Evolutionary conservation across 345 rosid genomes (phyloP).

Genomic region (Pugionium dolabratum): DNA sequence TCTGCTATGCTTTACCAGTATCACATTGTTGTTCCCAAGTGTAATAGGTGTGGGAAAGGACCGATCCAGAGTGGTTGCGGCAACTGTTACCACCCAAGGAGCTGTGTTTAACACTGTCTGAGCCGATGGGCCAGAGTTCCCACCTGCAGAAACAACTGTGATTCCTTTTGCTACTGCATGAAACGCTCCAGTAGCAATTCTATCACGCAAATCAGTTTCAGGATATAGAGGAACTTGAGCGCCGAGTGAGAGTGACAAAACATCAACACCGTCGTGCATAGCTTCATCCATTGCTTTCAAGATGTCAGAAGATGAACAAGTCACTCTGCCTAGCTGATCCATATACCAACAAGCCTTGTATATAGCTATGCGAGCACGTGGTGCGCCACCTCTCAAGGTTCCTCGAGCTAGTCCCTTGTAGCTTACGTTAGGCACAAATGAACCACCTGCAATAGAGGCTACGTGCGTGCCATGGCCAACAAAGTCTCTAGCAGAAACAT

Average conservation of each 20-base stretch:
- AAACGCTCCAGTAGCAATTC: constrained; percentile 47
- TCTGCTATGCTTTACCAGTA: constrained; percentile 34
- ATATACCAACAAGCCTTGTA: constrained; percentile 60
- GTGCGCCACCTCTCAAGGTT: constrained; percentile 47
- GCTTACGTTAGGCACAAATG: constrained; percentile 45
- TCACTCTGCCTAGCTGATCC: background rate
- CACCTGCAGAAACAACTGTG: constrained; percentile 40
- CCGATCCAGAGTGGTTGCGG: constrained; percentile 58
- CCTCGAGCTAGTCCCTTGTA: constrained; percentile 54
- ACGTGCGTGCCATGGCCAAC: constrained; percentile 59
- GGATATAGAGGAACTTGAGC: constrained; percentile 40
- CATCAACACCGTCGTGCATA: constrained; percentile 55
- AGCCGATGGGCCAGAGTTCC: constrained; percentile 37
- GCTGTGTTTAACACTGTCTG: constrained; percentile 46
- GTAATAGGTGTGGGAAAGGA: constrained; percentile 43
- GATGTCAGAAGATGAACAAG: constrained; percentile 44
- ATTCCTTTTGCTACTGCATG: constrained; percentile 52
- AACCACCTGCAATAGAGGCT: constrained; percentile 51
- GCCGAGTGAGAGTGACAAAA: constrained; percentile 51
- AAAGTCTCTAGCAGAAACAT: constrained; percentile 51
- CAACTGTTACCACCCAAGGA: constrained; percentile 60
- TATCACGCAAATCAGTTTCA: constrained; percentile 41
- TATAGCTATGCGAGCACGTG: constrained; percentile 49
- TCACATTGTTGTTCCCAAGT: constrained; percentile 43
- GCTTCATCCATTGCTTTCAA: constrained; percentile 58